Percentiles rank a stretch among this genome's conserved stretches.
Conservation (phyloP, 2,329 filamentous ascomycete genomes). For the Cordyceps tenuipes region DNA sequence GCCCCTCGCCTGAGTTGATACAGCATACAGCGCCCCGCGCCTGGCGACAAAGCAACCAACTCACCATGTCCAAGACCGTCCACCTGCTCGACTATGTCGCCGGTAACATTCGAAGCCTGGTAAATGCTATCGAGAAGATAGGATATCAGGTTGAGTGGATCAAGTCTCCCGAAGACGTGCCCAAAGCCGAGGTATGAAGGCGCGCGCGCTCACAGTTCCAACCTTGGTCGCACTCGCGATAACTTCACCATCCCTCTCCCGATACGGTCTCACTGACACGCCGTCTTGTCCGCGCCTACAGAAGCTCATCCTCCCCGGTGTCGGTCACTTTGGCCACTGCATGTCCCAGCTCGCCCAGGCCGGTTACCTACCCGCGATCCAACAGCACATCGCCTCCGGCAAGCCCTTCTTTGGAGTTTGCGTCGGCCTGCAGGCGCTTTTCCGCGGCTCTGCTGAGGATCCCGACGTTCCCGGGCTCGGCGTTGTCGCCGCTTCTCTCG, state of each 20-base stretch:
- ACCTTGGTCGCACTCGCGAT: background rate
- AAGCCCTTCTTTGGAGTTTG: conserved; percentile 99
- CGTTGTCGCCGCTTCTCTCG: conserved; percentile 61
- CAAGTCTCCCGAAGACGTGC: conserved; percentile 72
- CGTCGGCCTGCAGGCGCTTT: conserved; percentile 86
- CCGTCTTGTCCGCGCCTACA: conserved; percentile 27
- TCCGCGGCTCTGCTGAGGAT: conserved; percentile 77
- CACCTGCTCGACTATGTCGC: conserved; percentile 84
- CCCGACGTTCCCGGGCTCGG: conserved; percentile 64
- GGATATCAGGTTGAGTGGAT: conserved; percentile 94
- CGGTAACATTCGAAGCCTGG: conserved; percentile 89
- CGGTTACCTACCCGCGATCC: conserved; percentile 76
- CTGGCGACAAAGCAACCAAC: background rate
- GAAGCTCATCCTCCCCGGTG: conserved; percentile 91
- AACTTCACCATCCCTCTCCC: background rate
- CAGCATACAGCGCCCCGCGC: conserved; percentile 3
- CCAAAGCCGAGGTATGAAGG: conserved; percentile 64
- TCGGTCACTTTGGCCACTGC: conserved; percentile 97
- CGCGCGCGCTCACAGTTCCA: background rate
- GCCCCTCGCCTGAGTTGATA: conserved; percentile 4
- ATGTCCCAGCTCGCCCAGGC: conserved; percentile 73
- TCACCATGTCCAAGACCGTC: conserved; percentile 58
- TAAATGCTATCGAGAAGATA: conserved; percentile 94
- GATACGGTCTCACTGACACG: background rate
- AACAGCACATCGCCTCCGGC: conserved; percentile 73